phyloP scores from a whole-genome alignment of 169 alveolate species.

The Eimeria brunetti region DNA sequence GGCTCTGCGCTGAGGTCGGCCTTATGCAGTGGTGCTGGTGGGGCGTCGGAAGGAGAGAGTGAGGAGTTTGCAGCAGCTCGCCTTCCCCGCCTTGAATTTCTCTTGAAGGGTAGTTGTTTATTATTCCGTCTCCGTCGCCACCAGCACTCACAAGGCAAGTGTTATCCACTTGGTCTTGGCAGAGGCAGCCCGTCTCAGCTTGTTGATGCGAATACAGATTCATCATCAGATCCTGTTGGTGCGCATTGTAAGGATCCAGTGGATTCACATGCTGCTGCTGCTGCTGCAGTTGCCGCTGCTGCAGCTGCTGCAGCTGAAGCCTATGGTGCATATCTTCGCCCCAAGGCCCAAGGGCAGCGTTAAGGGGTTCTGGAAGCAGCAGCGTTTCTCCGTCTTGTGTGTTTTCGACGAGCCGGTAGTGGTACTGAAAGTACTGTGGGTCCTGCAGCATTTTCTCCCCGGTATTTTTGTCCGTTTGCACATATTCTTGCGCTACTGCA shows the following conservation, averaged over 20 bases:
- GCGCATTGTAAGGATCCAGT: background rate
- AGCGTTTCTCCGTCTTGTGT: conserved; percentile 25
- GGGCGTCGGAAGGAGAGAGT: background rate
- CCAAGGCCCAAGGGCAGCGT: background rate
- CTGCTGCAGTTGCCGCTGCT: too few species aligned
- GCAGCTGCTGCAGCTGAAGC: conserved; percentile 6
- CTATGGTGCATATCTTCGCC: background rate
- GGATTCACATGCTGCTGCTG: background rate
- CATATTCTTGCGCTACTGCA: conserved; percentile 59
- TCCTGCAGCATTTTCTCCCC: conserved; percentile 75
- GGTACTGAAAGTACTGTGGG: conserved; percentile 72
- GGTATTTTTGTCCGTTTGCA: conserved; percentile 50
- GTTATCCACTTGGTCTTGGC: background rate
- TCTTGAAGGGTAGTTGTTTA: background rate
- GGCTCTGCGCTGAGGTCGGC: background rate
- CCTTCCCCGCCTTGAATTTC: background rate
- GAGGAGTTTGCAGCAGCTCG: background rate
- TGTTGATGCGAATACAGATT: background rate
- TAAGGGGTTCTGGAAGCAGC: conserved; percentile 31
- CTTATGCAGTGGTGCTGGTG: background rate
- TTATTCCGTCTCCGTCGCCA: background rate
- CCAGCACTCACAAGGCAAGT: background rate
- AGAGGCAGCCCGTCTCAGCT: background rate
- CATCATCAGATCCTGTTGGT: background rate
- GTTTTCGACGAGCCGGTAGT: conserved; percentile 66